Evolutionary conservation across 148 eudicot genomes (phyloP), one percentile per base, ranked within the genome.

Genomic region (Rheum nobile): DNA sequence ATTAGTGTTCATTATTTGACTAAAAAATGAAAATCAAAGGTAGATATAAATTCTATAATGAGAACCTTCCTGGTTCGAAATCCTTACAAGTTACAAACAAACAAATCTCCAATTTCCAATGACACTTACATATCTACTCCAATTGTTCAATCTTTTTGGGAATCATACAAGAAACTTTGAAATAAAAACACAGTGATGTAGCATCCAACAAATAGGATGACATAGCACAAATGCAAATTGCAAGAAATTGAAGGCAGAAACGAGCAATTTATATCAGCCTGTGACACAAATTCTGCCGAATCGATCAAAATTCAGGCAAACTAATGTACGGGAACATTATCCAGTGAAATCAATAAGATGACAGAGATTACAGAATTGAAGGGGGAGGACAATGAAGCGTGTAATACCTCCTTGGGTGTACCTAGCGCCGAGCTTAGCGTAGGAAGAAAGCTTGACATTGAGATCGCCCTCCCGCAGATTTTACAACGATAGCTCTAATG

Each of bases 381-480:
- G 22, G 10, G 12, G 31, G 63, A 54, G 63, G 29, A 54, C 4
- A 59, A 11, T 28, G 34, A 28, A 55, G 34, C 34, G 34, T 28
- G 67, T 26, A 59, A 13, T 35, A 84, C 89, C 89, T 54, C 85
- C 86, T 77, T 88, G 96, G 21, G 90, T 83, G 78, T 86, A 80
- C 48, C 91, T 83, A 71, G 97, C 77, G 26, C 91, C 95, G 55
- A 94, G 92, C 79, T 93, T 93, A 59, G 92, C 98, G 73, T 93
- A 93, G 39, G 96, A 90, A 67, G 95, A 89, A 74, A 93, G 97
- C 76, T 91, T 94, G 79, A 94, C 97, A 74, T 91, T 96, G 76
- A 94, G 97, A 83, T 94, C 97, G 43, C 98, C 88, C 80, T 94
- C 96, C n/a, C n/a, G n/a, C n/a, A n/a, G n/a, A n/a, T n/a, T n/a